Evolutionary conservation across 2,329 filamentous ascomycete species (phyloP), one percentile per base, ranked within the genome.

Genomic region (Penicillium palitans): DNA sequence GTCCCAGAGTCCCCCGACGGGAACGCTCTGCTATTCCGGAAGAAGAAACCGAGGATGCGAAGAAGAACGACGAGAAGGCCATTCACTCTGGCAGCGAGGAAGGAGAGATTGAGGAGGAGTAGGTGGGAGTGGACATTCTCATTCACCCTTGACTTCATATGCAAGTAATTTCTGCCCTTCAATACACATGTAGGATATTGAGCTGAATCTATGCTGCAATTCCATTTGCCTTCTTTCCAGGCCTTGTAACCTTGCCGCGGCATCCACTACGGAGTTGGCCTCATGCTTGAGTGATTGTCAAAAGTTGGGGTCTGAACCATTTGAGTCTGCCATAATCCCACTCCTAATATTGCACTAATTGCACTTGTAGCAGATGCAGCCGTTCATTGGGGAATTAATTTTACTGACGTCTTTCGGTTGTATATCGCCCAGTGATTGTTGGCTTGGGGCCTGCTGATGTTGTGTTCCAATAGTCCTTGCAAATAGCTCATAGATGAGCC

Each of bases 81-180:
- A 81, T 92, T 56, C 88, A 90, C 69, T 93, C 90, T 59, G 95
- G 95, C 53, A 97, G 93, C 71, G 95, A 99, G 78, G 95, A 99
- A 77, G 95, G 95, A 52, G 95, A 99, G 79, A 98, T 99, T 68
- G 95, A 96, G 80, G 79, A 81, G 44, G 55, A 58, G 21, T 58
- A 42, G 27, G 21, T 25, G 27, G 27, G 8, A 19, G 24, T 52
- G 51, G 17, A 27, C 15, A 17, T 52, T 35, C 19, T 12, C 39
- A 44, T 35, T 52, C 39, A 37, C 27, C 19, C 37, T 54, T 42
- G 37, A 7, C 31, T 13, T 10, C 37, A 47, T 42, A 27, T 54
- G 47, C 54, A 57, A 57, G 47, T 57, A 29, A 39, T 58, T 33
- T 42, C 33, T 54, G 35, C 39, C 55, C 35, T 54, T 25, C 15